phyloP scores from a whole-genome alignment of 768 basidiomycete genomes.

The Tremella fuciformis region DNA sequence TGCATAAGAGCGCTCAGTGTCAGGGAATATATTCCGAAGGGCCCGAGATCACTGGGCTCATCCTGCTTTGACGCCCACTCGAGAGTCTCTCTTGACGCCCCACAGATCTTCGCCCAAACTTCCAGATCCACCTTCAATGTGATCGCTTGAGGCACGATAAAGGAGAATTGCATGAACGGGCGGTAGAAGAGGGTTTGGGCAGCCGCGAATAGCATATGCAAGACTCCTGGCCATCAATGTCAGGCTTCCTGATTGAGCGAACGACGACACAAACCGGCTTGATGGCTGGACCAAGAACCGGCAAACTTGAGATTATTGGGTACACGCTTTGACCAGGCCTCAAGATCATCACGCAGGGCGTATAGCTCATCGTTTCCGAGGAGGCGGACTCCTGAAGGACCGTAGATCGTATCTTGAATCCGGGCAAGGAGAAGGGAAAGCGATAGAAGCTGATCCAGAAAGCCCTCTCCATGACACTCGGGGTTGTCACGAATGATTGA shows the following conservation, averaged over 20 bases:
- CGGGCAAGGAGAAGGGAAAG: conserved; percentile 7
- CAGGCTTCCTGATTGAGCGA: neutral
- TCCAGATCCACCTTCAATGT: conserved; percentile 17
- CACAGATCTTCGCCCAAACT: conserved; percentile 13
- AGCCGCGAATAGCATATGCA: conserved; percentile 16
- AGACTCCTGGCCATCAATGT: conserved; percentile 10
- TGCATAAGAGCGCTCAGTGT: conserved; percentile 14
- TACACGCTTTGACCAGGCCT: neutral
- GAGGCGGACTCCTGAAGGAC: neutral
- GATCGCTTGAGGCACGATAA: conserved; percentile 20
- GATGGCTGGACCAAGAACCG: neutral
- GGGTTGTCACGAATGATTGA: conserved; percentile 12
- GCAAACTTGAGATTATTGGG: neutral
- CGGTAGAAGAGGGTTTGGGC: conserved; percentile 18
- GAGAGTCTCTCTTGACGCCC: conserved; percentile 11
- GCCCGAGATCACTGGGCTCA: conserved; percentile 14
- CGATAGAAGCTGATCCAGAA: neutral
- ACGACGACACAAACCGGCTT: neutral
- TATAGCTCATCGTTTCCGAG: neutral
- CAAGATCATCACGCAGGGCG: neutral
- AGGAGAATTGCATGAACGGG: conserved; percentile 25
- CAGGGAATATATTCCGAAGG: conserved; percentile 20
- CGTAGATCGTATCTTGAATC: neutral
- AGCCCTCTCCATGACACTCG: neutral
- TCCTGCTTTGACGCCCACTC: conserved; percentile 26